Conservation (phyloP, 371 early-diverging fungal genomes). For the Mucor lusitanicus region DNA sequence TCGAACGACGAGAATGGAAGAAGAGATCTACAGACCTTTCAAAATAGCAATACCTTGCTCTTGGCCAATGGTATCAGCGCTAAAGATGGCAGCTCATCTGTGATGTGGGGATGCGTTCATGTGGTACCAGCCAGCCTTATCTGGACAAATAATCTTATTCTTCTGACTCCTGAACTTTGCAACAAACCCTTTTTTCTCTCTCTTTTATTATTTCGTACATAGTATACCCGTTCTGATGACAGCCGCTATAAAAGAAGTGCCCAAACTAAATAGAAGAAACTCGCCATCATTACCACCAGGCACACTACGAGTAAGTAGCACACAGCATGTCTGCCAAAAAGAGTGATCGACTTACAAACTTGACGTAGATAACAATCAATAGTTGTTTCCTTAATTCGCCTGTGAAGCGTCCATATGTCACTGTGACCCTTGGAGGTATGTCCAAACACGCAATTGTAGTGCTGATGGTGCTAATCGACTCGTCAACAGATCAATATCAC, state of each 20-base stretch:
- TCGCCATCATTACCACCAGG: constrained; percentile 13
- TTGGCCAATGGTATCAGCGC: not conserved
- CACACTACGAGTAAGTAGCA: constrained; percentile 9
- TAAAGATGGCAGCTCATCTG: not conserved
- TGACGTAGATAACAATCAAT: constrained; percentile 26
- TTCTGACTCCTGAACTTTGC: not conserved
- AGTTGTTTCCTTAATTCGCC: constrained; percentile 35
- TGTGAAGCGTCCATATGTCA: constrained; percentile 36
- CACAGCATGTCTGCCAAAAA: not conserved
- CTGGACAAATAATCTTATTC: not conserved
- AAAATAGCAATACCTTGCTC: too few species aligned
- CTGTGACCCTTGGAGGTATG: constrained; percentile 41
- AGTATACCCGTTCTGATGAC: not conserved
- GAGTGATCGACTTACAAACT: not conserved
- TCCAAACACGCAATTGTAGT: too few species aligned
- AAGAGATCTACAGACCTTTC: too few species aligned
- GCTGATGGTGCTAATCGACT: not conserved
- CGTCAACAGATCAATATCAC: constrained; percentile 56
- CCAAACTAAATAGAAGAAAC: not conserved
- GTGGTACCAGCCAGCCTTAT: not conserved
- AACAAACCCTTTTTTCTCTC: not conserved
- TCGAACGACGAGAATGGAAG: too few species aligned
- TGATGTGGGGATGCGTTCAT: not conserved
- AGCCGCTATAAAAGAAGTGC: not conserved
- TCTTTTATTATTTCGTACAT: not conserved